Evolutionary conservation across 2,329 filamentous ascomycete species (phyloP).

Genomic region (Fusarium palustre): DNA sequence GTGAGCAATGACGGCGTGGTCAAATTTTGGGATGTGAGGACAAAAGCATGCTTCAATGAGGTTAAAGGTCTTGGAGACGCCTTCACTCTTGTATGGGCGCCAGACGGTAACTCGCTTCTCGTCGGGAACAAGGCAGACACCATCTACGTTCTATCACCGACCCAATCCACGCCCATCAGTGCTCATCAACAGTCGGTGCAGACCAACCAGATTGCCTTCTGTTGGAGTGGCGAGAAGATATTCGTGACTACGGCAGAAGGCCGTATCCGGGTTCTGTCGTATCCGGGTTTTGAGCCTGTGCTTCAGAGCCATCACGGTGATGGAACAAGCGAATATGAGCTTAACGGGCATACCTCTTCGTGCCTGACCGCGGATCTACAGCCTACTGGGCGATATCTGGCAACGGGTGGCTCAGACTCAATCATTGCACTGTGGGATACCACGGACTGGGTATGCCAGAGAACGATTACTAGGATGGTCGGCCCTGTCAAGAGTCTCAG

Average conservation of each 20-base stretch:
- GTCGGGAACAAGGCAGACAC: slow-evolving; percentile 79
- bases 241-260: slow-evolving; percentile 79
- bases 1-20: slow-evolving; percentile 79
- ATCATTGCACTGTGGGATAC: slow-evolving; percentile 84
- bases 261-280: slow-evolving; percentile 75
- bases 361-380: slow-evolving; percentile 77
- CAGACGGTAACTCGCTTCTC: slow-evolving; percentile 75
- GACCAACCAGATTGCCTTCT: slow-evolving; percentile 80
- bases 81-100: slow-evolving; percentile 79
- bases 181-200: slow-evolving; percentile 71
- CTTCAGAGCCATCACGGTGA: slow-evolving; percentile 62
- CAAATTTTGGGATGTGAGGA: slow-evolving; percentile 84
- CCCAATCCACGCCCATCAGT: slow-evolving; percentile 65
- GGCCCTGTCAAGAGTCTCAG: slow-evolving; percentile 77
- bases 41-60: slow-evolving; percentile 76
- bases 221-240: slow-evolving; percentile 76
- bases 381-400: slow-evolving; percentile 76
- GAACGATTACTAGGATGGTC: slow-evolving; percentile 75
- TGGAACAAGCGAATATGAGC: slow-evolving; percentile 65
- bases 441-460: slow-evolving; percentile 78
- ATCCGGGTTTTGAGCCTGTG: slow-evolving; percentile 71
- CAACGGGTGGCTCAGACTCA: slow-evolving; percentile 80
- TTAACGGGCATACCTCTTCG: slow-evolving; percentile 79
- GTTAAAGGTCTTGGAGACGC: slow-evolving; percentile 74
- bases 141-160: slow-evolving; percentile 72